phyloP scores from a whole-genome alignment of 140 eudicot species.

The Anethum foeniculum region DNA sequence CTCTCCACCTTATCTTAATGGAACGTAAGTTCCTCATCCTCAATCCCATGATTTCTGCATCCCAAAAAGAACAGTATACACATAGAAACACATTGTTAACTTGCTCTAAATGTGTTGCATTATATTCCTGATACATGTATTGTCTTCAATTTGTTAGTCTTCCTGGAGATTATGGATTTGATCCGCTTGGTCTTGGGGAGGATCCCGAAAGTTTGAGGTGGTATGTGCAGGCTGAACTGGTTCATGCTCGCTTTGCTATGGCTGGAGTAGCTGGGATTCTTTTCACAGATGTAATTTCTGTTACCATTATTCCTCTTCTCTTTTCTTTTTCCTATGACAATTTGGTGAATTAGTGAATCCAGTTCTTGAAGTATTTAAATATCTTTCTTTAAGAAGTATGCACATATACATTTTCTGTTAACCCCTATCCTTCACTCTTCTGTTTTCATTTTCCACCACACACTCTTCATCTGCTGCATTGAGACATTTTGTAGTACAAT shows the following conservation, averaged over 20 bases:
- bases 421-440: neutral
- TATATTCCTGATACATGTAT: neutral
- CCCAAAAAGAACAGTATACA: neutral
- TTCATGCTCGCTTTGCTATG: slow-evolving; percentile 92
- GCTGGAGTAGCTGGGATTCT: slow-evolving; percentile 99
- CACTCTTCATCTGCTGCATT: neutral
- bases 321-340: neutral
- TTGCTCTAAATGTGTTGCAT: slow-evolving; percentile 2
- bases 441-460: neutral
- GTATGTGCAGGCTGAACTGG: slow-evolving; percentile 96
- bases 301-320: neutral
- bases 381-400: neutral
- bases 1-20: slow-evolving; percentile 89
- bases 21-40: slow-evolving; percentile 51
- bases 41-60: neutral
- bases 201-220: slow-evolving; percentile 88
- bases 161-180: slow-evolving; percentile 92
- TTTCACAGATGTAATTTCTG: slow-evolving; percentile 61
- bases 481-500: neutral
- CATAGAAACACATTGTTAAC: neutral
- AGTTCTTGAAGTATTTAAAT: neutral
- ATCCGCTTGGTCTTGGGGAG: slow-evolving; percentile 95
- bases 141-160: slow-evolving; percentile 33
- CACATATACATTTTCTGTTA: neutral
- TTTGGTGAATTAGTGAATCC: neutral